These are phyloP conservation scores for Grigorovia humatica DNA, from an alignment of 805 yeast species.

Conservation along the genomic window DNA sequence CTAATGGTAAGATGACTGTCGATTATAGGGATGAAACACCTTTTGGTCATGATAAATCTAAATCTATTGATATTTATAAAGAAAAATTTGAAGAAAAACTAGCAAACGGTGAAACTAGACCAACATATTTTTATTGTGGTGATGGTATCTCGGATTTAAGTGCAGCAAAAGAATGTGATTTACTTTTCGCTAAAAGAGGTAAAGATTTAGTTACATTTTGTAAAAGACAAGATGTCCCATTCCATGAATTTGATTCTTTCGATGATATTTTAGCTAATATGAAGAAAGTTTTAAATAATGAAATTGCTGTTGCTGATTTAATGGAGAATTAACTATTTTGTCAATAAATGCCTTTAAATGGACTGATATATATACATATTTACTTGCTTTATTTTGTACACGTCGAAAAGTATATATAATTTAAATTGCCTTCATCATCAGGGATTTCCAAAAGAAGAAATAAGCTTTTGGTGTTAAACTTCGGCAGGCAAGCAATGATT, in stretches of 20 bases:
- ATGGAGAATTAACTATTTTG: slow-evolving; percentile 19
- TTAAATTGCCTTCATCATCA: no score
- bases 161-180: slow-evolving; percentile 91
- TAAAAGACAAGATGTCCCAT: slow-evolving; percentile 69
- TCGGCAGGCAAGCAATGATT: no score
- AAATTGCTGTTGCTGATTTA: slow-evolving; percentile 23
- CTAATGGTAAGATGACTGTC: slow-evolving; percentile 67
- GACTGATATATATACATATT: no score
- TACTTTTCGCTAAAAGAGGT: slow-evolving; percentile 88
- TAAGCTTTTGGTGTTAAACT: no score
- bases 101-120: slow-evolving; percentile 33
- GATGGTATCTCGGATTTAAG: slow-evolving; percentile 94
- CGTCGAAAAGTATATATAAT: no score
- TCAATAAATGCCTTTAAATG: no score
- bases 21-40: slow-evolving; percentile 74
- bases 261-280: slow-evolving; percentile 60
- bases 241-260: slow-evolving; percentile 70
- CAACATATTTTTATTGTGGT: slow-evolving; percentile 83
- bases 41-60: slow-evolving; percentile 93
- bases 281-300: slow-evolving; percentile 37
- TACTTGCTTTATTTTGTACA: no score
- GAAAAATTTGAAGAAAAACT: slow-evolving; percentile 22
- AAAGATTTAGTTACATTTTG: slow-evolving; percentile 83
- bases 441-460: no score
- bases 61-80: slow-evolving; percentile 48